phyloP scores from a whole-genome alignment of 495 filamentous ascomycete species.

The Penicillium cinerascens region DNA sequence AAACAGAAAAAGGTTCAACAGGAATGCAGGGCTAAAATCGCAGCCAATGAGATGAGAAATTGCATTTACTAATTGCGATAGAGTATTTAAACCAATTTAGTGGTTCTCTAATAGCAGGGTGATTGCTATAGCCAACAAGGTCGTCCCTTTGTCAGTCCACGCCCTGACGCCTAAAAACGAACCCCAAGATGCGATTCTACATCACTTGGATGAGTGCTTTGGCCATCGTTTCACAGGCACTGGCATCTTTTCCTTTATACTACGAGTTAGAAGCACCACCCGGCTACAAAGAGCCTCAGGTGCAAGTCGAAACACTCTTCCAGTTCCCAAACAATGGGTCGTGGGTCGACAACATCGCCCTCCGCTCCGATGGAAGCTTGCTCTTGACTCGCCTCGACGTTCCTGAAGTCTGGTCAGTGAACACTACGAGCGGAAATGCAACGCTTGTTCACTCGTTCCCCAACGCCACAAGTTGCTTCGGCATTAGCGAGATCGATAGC shows the following conservation, averaged over 20 bases:
- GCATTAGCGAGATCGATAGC: constrained; percentile 39
- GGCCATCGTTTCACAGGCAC: constrained; percentile 7
- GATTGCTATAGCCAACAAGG: background rate
- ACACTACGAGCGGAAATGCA: constrained; percentile 31
- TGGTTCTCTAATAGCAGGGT: too few relatives aligned
- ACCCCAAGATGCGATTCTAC: constrained; percentile 11
- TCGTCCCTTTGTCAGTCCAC: background rate
- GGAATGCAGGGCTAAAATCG: background rate
- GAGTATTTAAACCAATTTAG: too few relatives aligned
- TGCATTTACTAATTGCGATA: background rate
- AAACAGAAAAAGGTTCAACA: background rate
- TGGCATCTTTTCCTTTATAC: constrained; percentile 13
- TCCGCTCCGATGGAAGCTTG: constrained; percentile 31
- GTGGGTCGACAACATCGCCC: constrained; percentile 40
- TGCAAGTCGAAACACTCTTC: constrained; percentile 25
- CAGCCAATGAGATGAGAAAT: background rate
- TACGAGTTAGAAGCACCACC: background rate
- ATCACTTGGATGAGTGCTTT: constrained; percentile 9
- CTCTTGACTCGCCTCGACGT: constrained; percentile 35
- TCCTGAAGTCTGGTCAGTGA: constrained; percentile 39
- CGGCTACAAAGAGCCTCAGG: constrained; percentile 13
- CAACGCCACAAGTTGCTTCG: constrained; percentile 31
- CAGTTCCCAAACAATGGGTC: constrained; percentile 35
- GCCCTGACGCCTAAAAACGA: background rate
- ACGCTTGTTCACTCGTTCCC: constrained; percentile 30